Evolutionary conservation across 225 moss, liverwort and hornwort species (phyloP).

Genomic region (Neckera pumila): DNA sequence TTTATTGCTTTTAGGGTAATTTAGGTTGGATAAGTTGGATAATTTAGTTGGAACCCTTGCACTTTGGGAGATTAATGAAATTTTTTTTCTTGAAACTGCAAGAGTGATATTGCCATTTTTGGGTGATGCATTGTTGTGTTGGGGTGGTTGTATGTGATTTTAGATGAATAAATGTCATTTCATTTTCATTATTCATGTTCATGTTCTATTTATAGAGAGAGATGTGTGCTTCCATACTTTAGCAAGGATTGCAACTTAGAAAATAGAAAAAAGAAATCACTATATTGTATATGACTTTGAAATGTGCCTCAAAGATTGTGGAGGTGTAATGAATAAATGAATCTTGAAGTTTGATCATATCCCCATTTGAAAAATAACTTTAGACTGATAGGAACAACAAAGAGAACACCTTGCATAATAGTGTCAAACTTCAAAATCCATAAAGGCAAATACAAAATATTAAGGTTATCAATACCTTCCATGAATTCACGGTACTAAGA

Average conservation of each 20-base stretch:
- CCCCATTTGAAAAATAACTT: background rate
- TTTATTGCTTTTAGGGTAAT: background rate
- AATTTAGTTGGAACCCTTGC: background rate
- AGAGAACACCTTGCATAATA: fast-evolving
- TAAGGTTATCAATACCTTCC: background rate
- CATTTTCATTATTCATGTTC: fast-evolving
- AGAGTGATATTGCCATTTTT: background rate
- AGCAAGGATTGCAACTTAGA: background rate
- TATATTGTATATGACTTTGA: fast-evolving
- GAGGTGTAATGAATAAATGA: background rate
- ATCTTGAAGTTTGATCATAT: too few relatives aligned
- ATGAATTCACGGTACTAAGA: background rate
- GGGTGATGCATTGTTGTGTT: background rate
- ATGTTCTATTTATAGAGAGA: background rate
- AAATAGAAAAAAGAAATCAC: too few relatives aligned
- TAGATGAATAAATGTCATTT: background rate
- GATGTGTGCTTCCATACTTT: background rate
- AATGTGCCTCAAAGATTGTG: background rate
- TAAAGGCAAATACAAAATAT: background rate
- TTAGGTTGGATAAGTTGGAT: too few relatives aligned
- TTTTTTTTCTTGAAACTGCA: too few relatives aligned
- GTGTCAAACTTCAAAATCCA: background rate
- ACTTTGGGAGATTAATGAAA: too few relatives aligned
- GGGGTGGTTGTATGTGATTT: background rate
- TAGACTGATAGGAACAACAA: background rate